Base-by-base conservation (phyloP, 148 eudicot genomes). In the Camellia granthamiana region DNA sequence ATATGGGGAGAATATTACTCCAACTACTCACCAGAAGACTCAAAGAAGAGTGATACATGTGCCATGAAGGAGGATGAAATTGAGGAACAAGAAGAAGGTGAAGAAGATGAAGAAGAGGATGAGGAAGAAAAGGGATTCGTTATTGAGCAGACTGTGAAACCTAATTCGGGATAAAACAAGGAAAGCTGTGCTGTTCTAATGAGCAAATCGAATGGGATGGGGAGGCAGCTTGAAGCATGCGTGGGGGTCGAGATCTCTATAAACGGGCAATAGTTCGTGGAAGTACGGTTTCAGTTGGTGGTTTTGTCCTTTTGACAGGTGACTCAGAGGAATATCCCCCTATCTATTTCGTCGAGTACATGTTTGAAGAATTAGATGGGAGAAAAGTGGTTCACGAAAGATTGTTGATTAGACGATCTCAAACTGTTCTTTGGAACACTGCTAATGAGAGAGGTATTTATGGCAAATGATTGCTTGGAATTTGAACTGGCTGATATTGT, bases 1-100 rank as follows among this genome's bases (percentile, higher is more conserved):
- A 92, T 96, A n/a, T 96, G 99, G 99, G 99, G 95, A 3, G 93
- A 88, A 77, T 96, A 84, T 80, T 96, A 96, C 80, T 94, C 98
- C 74, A 91, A 93, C 69, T 91, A 90, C 85, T 88, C 90, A 19
- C 93, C 97, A 1, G 99, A 92, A 72, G 93, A 84, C 23, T 82
- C 85, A n/a, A 10, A 87, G 82, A 93, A 91, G 63, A 91, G 60
- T 30, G 81, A 19, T 55, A 47, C 49, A 66, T 60, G 75, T 76
- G 88, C 82, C 67, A 83, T 74, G 58, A 86, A 87, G 80, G 63
- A 74, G 30, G 77, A 42, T 74, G 77, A 74, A 30, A 55, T 54
- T 54, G 77, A 54, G 46, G 77, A 74, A 19, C 63, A 74, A 38
- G 63, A 74, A 74, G 77, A 74, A 43, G 70, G 41, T 52, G 91